Percentiles rank a stretch among this genome's conserved stretches.
Conservation (phyloP, 768 basidiomycete species). For the Amanita phalloides region DNA sequence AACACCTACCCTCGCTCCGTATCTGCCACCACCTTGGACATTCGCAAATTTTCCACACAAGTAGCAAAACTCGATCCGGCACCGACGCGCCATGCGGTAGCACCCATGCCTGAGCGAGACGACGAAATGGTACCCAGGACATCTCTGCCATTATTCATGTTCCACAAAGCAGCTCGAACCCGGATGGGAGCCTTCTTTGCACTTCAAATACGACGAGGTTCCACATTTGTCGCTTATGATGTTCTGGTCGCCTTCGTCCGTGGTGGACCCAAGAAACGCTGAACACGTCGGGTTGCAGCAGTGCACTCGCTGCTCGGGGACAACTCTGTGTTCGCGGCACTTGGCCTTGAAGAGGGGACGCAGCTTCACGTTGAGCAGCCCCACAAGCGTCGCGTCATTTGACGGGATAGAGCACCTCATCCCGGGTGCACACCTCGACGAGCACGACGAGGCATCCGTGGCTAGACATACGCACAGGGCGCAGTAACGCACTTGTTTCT, state of each 20-base stretch:
- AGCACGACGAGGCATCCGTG: constrained; percentile 9
- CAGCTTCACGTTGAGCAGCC: constrained; percentile 3
- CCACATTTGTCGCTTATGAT: neutral
- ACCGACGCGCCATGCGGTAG: no score
- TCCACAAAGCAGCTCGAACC: constrained; percentile 29
- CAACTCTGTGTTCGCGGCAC: constrained; percentile 9
- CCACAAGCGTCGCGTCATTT: constrained; percentile 7
- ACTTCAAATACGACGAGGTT: constrained; percentile 12
- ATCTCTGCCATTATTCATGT: constrained; percentile 46
- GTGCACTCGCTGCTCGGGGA: constrained; percentile 11
- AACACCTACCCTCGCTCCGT: neutral
- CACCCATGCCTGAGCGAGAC: constrained; percentile 49
- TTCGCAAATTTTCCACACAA: constrained; percentile 53
- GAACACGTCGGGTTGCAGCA: constrained; percentile 12
- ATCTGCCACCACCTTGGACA: constrained; percentile 37
- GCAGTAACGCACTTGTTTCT: constrained; percentile 4
- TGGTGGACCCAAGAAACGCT: neutral
- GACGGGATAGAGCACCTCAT: constrained; percentile 13
- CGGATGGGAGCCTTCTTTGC: constrained; percentile 37
- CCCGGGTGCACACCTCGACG: constrained; percentile 10
- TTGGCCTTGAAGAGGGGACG: constrained; percentile 9
- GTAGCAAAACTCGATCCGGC: constrained; percentile 53
- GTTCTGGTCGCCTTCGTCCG: neutral
- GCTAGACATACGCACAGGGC: constrained; percentile 11
- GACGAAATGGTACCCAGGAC: constrained; percentile 46